These are phyloP conservation scores for Quercus dentata DNA, from an alignment of 306 rosid genomes.

Conservation along the genomic window DNA sequence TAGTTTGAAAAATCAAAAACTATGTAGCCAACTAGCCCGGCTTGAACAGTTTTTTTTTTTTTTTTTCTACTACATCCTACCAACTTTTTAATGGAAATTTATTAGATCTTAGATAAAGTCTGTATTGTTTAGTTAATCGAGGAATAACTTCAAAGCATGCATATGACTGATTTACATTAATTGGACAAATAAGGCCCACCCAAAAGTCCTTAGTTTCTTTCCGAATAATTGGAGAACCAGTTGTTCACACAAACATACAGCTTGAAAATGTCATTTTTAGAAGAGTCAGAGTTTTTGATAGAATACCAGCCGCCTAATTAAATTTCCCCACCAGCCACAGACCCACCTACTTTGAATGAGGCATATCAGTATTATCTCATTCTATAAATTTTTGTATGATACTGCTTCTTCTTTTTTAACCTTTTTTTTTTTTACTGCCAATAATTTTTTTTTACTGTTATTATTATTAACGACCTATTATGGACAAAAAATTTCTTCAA, in stretches of 20 bases:
- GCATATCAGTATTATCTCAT: not conserved
- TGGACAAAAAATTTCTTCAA: no score
- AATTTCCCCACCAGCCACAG: slow-evolving; percentile 10
- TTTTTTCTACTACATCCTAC: not conserved
- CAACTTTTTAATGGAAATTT: not conserved
- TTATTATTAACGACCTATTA: no score
- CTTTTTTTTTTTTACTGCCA: no score
- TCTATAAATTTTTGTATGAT: no score
- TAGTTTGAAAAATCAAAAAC: no score
- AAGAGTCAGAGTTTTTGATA: slow-evolving; percentile 11
- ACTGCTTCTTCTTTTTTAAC: no score
- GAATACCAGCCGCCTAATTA: slow-evolving; percentile 10
- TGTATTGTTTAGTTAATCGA: no score
- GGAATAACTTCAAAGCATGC: no score
- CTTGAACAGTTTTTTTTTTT: no score
- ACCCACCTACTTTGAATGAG: slow-evolving; percentile 20
- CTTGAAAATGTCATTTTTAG: slow-evolving; percentile 31
- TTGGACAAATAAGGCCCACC: slow-evolving; percentile 7
- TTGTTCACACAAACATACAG: slow-evolving; percentile 12
- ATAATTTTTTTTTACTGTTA: no score
- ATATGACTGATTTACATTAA: slow-evolving; percentile 4
- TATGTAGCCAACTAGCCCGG: not conserved
- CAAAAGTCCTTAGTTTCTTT: not conserved
- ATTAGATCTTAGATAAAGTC: no score
- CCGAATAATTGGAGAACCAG: not conserved